Evolutionary conservation across 345 rosid genomes (phyloP).

Genomic region (Eucalyptus polyanthemos): DNA sequence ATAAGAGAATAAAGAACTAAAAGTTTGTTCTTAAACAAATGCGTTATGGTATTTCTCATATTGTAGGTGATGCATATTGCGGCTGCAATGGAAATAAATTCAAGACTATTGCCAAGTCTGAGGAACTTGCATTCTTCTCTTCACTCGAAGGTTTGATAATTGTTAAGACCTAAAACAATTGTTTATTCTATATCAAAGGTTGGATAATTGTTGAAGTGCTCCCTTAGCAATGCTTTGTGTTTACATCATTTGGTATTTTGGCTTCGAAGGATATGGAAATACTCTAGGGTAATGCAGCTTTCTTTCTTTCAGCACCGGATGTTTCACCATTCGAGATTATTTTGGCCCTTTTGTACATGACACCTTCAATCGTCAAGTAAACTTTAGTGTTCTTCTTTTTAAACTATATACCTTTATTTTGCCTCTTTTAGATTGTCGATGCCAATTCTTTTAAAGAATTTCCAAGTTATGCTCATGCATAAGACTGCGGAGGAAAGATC

Average conservation of each 20-base stretch:
- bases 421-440: not conserved
- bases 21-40: not conserved
- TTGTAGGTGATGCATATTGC: conserved; percentile 96
- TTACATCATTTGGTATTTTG: not conserved
- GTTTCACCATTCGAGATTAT: not conserved
- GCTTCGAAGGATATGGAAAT: not conserved
- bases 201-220: not conserved
- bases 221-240: not conserved
- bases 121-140: conserved; percentile 58
- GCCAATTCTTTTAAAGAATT: not conserved
- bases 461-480: not conserved
- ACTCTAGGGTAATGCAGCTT: not conserved
- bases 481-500: not conserved
- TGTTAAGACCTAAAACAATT: not conserved
- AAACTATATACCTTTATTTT: not conserved
- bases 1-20: not conserved
- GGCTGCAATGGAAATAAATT: conserved; percentile 80
- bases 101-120: conserved; percentile 72
- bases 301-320: not conserved
- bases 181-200: not conserved
- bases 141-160: conserved; percentile 53
- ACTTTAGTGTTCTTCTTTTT: not conserved
- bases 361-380: not conserved
- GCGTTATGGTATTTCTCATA: not conserved
- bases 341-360: not conserved